Evolutionary conservation across 306 rosid species (phyloP), one percentile per base, ranked within the genome.

Genomic region (Corylus americana): DNA sequence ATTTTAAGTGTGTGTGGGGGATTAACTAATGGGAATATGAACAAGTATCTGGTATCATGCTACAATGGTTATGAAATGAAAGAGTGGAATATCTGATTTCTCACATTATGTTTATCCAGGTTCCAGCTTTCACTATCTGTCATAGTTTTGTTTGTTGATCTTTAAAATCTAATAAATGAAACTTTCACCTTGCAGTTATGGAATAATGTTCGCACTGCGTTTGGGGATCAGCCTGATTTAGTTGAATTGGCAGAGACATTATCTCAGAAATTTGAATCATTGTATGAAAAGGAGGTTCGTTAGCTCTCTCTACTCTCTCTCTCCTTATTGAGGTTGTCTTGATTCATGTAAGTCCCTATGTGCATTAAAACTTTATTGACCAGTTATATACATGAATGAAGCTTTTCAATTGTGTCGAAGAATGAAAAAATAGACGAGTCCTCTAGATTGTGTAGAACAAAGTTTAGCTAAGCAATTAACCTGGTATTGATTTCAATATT

Each of bases 201-300:
- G 99, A 90, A 86, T 80, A 90, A 80, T 88, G 85, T 96, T 69
- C 93, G 81, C 70, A 87, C 82, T 89, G 99, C 96, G 74, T 96
- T 85, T 83, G 92, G 88, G 20, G 99, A 96, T 84, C 94, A 96
- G 86, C 83, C 93, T 83, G 99, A 93, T 77, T 88, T 90, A 83
- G 88, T 89, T 75, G 99, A 91, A 77, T 82, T 96, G 87, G 97
- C 94, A 66, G 99, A 93, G 42, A 86, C 89, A 2, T 83, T 96
- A 62, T 90, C 98, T 22, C 81, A 83, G 80, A 91, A 87, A 54
- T 96, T 96, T 75, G 94, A 96, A 80, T 74, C 86, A 27, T 70
- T 93, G 77, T 96, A 90, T 78, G 87, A 90, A 42, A 83, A 82
- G 44, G 93, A 96, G 99, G 99, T 96, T 80, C 17, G 92, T 73